Conservation (phyloP, 2,329 filamentous ascomycete species). For the Exophiala dermatitidis region DNA sequence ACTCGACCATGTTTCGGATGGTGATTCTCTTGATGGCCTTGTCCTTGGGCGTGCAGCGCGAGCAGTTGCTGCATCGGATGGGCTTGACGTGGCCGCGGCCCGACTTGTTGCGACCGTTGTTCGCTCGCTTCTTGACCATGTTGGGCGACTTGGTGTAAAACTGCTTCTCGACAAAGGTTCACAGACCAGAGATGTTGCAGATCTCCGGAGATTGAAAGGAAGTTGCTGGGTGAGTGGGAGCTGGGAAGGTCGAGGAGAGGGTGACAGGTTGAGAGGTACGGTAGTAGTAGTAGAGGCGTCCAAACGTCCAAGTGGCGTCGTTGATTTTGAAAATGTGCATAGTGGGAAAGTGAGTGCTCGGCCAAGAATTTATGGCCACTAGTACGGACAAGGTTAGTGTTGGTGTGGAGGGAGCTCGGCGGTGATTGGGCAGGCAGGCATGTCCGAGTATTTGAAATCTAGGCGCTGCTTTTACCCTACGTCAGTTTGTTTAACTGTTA, state of each 20-base stretch:
- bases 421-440: neutral
- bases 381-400: neutral
- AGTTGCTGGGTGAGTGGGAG: neutral
- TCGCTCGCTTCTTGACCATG: slow-evolving; percentile 71
- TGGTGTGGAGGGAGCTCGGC: neutral
- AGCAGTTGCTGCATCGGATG: slow-evolving; percentile 88
- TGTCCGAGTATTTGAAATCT: too few species aligned
- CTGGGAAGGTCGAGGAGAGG: neutral
- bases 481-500: too few species aligned
- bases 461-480: too few species aligned
- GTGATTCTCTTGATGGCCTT: slow-evolving; percentile 99
- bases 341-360: neutral
- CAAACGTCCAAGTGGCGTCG: neutral
- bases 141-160: slow-evolving; percentile 30
- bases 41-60: slow-evolving; percentile 92
- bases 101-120: slow-evolving; percentile 98
- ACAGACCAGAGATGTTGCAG: too few species aligned
- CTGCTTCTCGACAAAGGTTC: too few species aligned
- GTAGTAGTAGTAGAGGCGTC: neutral
- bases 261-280: neutral
- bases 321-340: neutral
- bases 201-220: too few species aligned
- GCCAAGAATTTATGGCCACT: neutral
- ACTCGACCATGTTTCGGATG: slow-evolving; percentile 99
- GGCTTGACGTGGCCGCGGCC: slow-evolving; percentile 99